Conservation (phyloP, 2,329 filamentous ascomycete genomes). For the Pyricularia sp. region DNA sequence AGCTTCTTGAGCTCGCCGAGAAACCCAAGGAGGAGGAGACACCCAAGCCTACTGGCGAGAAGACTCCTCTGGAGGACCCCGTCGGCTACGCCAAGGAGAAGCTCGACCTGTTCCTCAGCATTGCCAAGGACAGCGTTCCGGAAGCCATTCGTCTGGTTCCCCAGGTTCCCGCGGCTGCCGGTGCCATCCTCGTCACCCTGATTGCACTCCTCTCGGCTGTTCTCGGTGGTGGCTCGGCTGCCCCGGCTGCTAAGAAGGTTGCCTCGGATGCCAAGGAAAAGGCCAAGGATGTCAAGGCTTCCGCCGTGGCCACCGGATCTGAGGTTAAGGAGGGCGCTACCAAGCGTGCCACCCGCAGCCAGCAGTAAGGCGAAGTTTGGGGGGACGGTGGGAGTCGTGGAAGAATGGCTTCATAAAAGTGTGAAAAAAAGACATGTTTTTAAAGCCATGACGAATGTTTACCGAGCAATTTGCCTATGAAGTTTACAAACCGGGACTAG, state of each 20-base stretch:
- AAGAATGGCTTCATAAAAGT: conserved; percentile 1
- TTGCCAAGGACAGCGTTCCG: conserved; percentile 69
- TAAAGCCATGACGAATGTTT: neutral
- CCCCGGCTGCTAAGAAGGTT: conserved; percentile 61
- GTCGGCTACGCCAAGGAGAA: conserved; percentile 83
- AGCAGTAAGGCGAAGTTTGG: conserved; percentile 20
- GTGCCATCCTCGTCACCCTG: conserved; percentile 58
- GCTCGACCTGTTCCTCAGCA: conserved; percentile 76
- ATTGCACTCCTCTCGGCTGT: conserved; percentile 54
- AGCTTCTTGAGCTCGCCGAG: conserved; percentile 62
- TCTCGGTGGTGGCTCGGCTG: conserved; percentile 40
- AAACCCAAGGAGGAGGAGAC: conserved; percentile 60
- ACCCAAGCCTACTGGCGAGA: conserved; percentile 13
- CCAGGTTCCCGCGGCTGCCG: conserved; percentile 74
- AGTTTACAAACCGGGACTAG: neutral
- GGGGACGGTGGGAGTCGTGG: conserved; percentile 15
- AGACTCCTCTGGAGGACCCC: conserved; percentile 82
- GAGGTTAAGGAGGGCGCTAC: conserved; percentile 64
- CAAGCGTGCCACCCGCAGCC: conserved; percentile 46
- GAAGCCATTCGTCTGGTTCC: conserved; percentile 81
- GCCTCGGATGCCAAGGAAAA: conserved; percentile 54
- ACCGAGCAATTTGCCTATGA: neutral
- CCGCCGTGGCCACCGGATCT: conserved; percentile 46
- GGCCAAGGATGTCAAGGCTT: conserved; percentile 57
- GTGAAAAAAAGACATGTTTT: neutral